Base-by-base conservation (phyloP, 495 filamentous ascomycete species). In the Xylaria longipes region DNA sequence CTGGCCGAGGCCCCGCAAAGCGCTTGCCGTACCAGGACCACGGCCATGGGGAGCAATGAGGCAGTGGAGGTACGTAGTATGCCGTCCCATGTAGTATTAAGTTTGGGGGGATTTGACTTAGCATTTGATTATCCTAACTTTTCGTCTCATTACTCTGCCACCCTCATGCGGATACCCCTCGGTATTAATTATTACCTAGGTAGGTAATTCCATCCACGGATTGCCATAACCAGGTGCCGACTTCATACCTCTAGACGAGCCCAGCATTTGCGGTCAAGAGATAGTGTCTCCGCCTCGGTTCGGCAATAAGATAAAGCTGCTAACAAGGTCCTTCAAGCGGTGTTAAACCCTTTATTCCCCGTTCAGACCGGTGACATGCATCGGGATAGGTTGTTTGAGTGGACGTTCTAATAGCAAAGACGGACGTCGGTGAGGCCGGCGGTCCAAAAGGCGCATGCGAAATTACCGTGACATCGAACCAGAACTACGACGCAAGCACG, bases 11-110 rank as follows among this genome's bases (percentile, higher is more conserved):
- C 58, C 46, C 57, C 48, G 31, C 58, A 52, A 64, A 54, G 46
- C 25, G 33, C 68, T 56, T 70, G 58, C 12, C 37, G 46, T 70
- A 64, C 68, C 68, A 35, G 43, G 58, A 43, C 58, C 68, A 70
- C 17, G 68, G 68, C 27, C 50, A 56, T 39, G 68, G 27, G n/a
- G 67, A 60, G 35, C 56, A 45, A 33, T 33, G 31, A 39, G 39
- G 54, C 37, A 41, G 31, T 27, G 46, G n/a, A 54, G 43, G 35
- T 29, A 39, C 29, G 29, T 29, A 33, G 15, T 25, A 39, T 17
- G 7, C 15, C 20, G 15, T 31, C 12, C 3, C 27, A 7, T 31
- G 15, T 39, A 48, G 62, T 27, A 6, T 15, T 20, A 25, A 25
- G 7, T 22, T 29, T 46, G 11, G 14, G 29, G 29, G 45, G 46